A percentile compares a stretch with the other conserved stretches of the same genome.
phyloP scores from a whole-genome alignment of 2,329 filamentous ascomycete species.

The Pseudocercospora eumusae region DNA sequence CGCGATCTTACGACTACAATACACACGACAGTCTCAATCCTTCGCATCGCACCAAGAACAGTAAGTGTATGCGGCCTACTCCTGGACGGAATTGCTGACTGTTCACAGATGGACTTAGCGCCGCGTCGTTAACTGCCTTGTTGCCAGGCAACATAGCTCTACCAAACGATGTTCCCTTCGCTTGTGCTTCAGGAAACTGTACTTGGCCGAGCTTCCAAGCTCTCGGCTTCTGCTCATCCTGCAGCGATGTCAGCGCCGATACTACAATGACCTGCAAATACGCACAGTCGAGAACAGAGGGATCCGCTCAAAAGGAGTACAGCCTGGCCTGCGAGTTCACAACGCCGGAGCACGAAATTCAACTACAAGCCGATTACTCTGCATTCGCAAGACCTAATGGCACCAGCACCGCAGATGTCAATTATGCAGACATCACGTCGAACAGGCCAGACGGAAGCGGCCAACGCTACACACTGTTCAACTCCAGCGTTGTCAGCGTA shows the following conservation, averaged over 20 bases:
- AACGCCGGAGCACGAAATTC: not conserved
- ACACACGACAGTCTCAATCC: conserved; percentile 6
- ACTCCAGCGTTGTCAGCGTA: not conserved
- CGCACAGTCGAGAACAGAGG: not conserved
- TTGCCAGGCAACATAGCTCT: not conserved
- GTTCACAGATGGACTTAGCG: not conserved
- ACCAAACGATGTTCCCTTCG: not conserved
- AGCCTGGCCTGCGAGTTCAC: not conserved
- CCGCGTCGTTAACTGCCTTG: conserved; percentile 4
- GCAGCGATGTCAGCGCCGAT: not conserved
- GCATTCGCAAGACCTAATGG: not conserved
- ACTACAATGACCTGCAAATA: conserved; percentile 1
- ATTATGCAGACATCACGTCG: not conserved
- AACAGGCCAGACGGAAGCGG: conserved; percentile 3
- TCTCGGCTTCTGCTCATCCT: conserved; percentile 1
- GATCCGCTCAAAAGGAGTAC: not conserved
- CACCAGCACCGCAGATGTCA: not conserved
- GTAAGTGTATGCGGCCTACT: not conserved
- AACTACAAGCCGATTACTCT: not conserved
- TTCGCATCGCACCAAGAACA: conserved; percentile 3
- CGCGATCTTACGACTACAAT: not conserved
- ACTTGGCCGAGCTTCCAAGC: conserved; percentile 3
- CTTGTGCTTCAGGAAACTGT: not conserved
- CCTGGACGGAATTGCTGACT: not conserved
- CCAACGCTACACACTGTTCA: conserved; percentile 5